Conservation (phyloP, 345 rosid genomes). For the Rubroshorea leprosula region DNA sequence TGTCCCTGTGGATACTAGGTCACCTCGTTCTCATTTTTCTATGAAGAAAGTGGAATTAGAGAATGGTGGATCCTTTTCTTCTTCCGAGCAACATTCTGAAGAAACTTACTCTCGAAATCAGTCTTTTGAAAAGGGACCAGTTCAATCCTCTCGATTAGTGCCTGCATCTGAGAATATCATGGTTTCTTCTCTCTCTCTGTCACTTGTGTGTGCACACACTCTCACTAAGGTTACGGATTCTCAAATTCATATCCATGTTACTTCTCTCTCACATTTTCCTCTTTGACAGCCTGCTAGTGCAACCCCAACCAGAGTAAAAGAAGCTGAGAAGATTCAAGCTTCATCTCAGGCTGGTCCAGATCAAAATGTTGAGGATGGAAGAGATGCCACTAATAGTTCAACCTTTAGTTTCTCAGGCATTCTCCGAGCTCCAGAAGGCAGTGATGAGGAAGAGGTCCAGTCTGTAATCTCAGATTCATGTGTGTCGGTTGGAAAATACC, state of each 20-base stretch:
- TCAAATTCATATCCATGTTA: not conserved
- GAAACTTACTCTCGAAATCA: constrained; percentile 33
- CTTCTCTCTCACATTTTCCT: not conserved
- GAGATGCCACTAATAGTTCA: constrained; percentile 15
- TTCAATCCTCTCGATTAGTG: constrained; percentile 24
- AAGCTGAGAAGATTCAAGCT: constrained; percentile 18
- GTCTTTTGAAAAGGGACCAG: constrained; percentile 34
- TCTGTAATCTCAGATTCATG: constrained; percentile 61
- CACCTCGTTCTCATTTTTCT: constrained; percentile 26
- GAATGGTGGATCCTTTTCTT: constrained; percentile 30
- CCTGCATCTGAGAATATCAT: constrained; percentile 21
- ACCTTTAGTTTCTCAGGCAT: constrained; percentile 42
- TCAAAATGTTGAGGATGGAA: constrained; percentile 11
- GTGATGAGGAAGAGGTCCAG: constrained; percentile 46
- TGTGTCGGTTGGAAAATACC: constrained; percentile 67
- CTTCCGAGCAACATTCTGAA: constrained; percentile 32
- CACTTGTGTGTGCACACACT: not conserved
- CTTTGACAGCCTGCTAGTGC: constrained; percentile 11
- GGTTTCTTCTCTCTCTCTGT: constrained; percentile 12
- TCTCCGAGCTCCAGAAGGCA: constrained; percentile 26
- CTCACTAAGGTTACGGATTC: not conserved
- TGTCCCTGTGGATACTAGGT: constrained; percentile 18
- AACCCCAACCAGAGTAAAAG: constrained; percentile 18
- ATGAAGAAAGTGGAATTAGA: constrained; percentile 27
- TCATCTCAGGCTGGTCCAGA: constrained; percentile 13